Evolutionary conservation across 768 basidiomycete genomes (phyloP).

Genomic region (Lactarius quietus): DNA sequence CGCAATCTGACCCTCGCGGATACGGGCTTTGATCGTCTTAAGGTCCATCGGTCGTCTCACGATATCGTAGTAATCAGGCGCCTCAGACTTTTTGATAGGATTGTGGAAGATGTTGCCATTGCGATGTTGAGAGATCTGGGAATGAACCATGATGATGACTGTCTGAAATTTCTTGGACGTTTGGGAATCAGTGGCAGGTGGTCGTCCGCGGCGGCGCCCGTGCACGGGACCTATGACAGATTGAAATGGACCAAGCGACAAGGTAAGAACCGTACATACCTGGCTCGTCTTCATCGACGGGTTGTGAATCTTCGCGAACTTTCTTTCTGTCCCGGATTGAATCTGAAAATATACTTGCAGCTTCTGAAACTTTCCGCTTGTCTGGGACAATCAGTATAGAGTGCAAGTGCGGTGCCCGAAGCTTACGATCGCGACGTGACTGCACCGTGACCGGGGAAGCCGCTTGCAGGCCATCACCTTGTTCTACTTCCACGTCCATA

Average conservation of each 20-base stretch:
- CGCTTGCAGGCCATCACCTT: not conserved
- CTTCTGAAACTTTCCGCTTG: constrained; percentile 62
- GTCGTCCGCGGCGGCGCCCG: constrained; percentile 28
- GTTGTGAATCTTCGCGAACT: constrained; percentile 63
- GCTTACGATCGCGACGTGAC: constrained; percentile 24
- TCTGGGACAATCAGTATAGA: constrained; percentile 36
- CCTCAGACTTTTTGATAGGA: constrained; percentile 84
- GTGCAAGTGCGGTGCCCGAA: not conserved
- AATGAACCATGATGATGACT: constrained; percentile 76
- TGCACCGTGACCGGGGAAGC: constrained; percentile 14
- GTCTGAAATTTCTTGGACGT: constrained; percentile 73
- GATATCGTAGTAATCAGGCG: constrained; percentile 88
- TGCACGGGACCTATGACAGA: constrained; percentile 16
- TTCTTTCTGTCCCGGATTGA: constrained; percentile 53
- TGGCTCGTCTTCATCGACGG: constrained; percentile 61
- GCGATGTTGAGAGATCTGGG: constrained; percentile 78
- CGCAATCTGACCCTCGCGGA: constrained; percentile 78
- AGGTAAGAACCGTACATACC: constrained; percentile 20
- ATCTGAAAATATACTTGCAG: constrained; percentile 42
- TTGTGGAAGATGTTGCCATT: constrained; percentile 89
- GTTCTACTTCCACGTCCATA: constrained; percentile 15
- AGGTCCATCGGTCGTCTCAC: constrained; percentile 95
- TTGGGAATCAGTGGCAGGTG: constrained; percentile 27
- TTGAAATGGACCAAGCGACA: not conserved
- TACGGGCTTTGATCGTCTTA: constrained; percentile 83